phyloP scores from a whole-genome alignment of 1,139 yeast genomes.

The Magnusiomyces starmeri region DNA sequence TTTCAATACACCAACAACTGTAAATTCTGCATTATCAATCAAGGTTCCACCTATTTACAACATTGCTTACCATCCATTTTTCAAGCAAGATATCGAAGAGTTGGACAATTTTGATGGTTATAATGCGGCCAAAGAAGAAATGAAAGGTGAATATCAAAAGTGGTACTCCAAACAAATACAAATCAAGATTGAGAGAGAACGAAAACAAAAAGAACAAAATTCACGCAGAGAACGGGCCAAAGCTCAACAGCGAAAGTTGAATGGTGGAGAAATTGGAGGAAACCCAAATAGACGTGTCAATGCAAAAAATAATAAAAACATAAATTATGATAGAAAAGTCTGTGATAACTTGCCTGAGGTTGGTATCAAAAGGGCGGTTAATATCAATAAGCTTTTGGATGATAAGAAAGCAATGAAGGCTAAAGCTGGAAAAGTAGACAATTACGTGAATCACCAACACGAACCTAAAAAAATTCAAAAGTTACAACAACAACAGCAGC shows the following conservation, averaged over 20 bases:
- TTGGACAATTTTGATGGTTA: neutral
- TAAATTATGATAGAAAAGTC: no score
- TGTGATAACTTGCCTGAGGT: neutral
- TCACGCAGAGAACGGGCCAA: neutral
- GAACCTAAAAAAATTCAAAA: no score
- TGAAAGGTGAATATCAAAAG: constrained; percentile 3
- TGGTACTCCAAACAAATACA: constrained; percentile 7
- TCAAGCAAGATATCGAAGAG: neutral
- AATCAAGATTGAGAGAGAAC: constrained; percentile 1
- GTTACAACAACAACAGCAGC: no score
- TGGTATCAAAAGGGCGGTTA: neutral
- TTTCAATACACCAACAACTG: neutral
- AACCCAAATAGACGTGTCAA: no score
- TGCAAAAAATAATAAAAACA: no score
- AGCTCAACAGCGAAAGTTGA: neutral
- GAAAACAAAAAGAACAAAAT: neutral
- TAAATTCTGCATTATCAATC: neutral
- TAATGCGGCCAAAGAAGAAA: neutral
- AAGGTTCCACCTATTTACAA: constrained; percentile 1
- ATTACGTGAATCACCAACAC: no score
- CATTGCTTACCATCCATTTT: constrained; percentile 2
- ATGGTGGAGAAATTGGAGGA: no score
- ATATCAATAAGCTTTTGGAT: neutral
- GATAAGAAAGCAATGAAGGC: neutral
- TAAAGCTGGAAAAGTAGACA: neutral